A percentile compares a stretch with the other conserved stretches of the same genome.
Conservation (phyloP, 225 moss, liverwort and hornwort species). For the Polytrichum commune region DNA sequence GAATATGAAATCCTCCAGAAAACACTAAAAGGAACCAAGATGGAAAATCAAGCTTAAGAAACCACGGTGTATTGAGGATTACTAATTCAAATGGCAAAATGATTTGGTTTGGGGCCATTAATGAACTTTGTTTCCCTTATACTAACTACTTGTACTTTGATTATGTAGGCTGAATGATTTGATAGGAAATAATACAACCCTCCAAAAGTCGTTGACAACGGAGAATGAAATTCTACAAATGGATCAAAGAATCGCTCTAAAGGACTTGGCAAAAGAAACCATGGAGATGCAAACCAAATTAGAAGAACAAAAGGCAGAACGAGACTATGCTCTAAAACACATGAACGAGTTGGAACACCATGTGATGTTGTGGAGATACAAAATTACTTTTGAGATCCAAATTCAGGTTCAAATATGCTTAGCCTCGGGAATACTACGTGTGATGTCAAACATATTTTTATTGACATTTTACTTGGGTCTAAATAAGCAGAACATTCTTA, state of each 20-base stretch:
- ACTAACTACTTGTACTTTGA: too few species aligned
- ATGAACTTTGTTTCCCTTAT: too few species aligned
- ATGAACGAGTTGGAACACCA: conserved; percentile 84
- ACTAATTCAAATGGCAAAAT: too few species aligned
- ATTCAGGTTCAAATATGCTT: conserved; percentile 49
- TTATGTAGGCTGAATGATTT: conserved; percentile 72
- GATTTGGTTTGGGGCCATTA: too few species aligned
- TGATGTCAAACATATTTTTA: too few species aligned
- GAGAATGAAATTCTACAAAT: conserved; percentile 59
- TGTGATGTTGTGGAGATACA: conserved; percentile 93
- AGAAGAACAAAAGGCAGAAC: conserved; percentile 43
- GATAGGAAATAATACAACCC: conserved; percentile 72
- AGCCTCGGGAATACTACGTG: too few species aligned
- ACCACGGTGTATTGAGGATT: too few species aligned
- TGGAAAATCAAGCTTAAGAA: too few species aligned
- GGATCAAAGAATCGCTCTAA: conserved; percentile 49
- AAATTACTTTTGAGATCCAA: conserved; percentile 83
- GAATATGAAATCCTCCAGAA: too few species aligned
- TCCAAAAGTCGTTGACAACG: conserved; percentile 53
- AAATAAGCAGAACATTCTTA: not conserved
- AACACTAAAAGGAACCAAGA: too few species aligned
- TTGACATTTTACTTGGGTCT: too few species aligned
- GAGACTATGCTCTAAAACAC: conserved; percentile 58
- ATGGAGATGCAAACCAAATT: conserved; percentile 60
- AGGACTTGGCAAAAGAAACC: conserved; percentile 59